Conservation (phyloP, 495 filamentous ascomycete species). For the Bryoglossum gracile region DNA sequence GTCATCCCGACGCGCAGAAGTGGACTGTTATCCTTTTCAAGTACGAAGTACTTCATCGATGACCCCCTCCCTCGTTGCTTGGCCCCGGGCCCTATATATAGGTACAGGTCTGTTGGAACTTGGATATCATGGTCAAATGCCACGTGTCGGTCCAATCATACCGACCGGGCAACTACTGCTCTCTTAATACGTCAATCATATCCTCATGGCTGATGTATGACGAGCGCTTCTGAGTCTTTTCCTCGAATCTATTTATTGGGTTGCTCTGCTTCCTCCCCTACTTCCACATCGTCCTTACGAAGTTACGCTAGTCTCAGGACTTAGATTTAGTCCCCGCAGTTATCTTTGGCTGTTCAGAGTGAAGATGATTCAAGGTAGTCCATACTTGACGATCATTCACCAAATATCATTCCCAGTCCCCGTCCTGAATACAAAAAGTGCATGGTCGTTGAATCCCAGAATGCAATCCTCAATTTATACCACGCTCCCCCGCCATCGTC, state of each 20-base stretch:
- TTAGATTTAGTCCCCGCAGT: no score
- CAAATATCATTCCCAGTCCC: conserved; percentile 2
- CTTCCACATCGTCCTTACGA: background rate
- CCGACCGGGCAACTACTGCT: conserved; percentile 7
- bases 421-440: conserved; percentile 6
- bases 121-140: conserved; percentile 15
- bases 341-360: background rate
- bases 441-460: background rate
- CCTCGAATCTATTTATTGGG: no score
- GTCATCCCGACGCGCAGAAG: no score
- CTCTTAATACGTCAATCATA: conserved; percentile 8
- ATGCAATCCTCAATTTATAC: conserved; percentile 14
- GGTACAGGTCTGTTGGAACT: conserved; percentile 17
- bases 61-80: conserved; percentile 2
- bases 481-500: background rate
- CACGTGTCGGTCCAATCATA: conserved; percentile 14
- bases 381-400: conserved; percentile 3
- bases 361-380: conserved; percentile 13
- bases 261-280: background rate
- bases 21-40: no score
- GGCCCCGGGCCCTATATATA: conserved; percentile 12
- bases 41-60: background rate
- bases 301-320: no score
- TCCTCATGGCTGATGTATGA: background rate
- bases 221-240: background rate